Evolutionary conservation across 2,329 filamentous ascomycete species (phyloP).

Genomic region (Alternaria dauci): DNA sequence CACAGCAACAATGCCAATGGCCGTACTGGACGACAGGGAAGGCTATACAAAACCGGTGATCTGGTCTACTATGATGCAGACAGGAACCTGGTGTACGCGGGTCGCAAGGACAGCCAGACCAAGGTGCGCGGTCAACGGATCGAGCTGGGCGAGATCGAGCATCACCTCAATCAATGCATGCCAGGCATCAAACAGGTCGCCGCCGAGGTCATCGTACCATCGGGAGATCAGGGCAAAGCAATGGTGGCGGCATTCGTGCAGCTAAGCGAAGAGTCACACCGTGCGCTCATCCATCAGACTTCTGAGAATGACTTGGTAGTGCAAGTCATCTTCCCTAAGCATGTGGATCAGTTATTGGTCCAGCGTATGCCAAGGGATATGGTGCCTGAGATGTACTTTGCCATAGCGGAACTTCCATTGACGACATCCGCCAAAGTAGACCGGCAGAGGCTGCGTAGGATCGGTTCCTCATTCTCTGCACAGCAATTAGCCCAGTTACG

Average conservation of each 20-base stretch:
- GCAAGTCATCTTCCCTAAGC: no score
- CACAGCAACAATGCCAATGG: no score
- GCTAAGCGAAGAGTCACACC: no score
- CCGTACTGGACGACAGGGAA: not conserved
- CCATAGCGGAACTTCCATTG: no score
- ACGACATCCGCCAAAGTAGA: no score
- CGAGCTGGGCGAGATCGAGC: slow-evolving; percentile 28
- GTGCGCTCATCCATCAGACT: no score
- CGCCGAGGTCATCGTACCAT: not conserved
- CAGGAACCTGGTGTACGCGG: slow-evolving; percentile 16
- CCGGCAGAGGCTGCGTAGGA: no score
- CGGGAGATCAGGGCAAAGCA: not conserved
- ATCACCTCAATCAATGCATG: not conserved
- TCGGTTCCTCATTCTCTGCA: no score
- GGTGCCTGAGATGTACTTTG: no score
- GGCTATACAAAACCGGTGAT: slow-evolving; percentile 11
- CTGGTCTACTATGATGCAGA: slow-evolving; percentile 16
- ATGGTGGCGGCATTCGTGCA: not conserved
- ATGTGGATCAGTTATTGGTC: no score
- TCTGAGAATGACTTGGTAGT: no score
- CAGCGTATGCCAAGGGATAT: no score
- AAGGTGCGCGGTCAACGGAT: slow-evolving; percentile 28
- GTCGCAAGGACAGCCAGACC: slow-evolving; percentile 25
- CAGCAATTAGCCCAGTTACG: slow-evolving; percentile 5
- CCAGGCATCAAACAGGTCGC: not conserved